phyloP scores from a whole-genome alignment of 768 basidiomycete genomes.

The Podaxis sp. region DNA sequence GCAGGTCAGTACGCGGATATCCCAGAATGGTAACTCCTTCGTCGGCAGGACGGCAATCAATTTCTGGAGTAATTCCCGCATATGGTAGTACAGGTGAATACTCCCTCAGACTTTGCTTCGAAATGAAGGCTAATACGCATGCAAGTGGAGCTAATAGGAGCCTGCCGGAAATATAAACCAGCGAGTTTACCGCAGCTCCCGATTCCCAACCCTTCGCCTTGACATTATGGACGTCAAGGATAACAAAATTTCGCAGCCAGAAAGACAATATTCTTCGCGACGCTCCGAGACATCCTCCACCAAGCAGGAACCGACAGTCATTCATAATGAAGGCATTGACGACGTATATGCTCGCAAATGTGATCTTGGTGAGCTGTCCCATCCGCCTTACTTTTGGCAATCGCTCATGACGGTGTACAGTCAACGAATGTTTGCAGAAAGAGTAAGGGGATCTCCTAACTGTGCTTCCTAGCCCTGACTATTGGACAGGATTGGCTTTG shows the following conservation, averaged over 20 bases:
- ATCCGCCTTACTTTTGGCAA: neutral
- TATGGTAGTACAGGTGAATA: neutral
- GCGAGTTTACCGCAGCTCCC: neutral
- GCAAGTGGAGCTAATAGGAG: constrained; percentile 1
- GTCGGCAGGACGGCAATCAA: neutral
- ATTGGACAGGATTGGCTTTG: constrained; percentile 44
- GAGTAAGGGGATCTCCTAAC: constrained; percentile 31
- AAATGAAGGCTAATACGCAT: neutral
- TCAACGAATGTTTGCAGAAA: constrained; percentile 46
- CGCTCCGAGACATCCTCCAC: neutral
- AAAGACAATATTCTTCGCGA: neutral
- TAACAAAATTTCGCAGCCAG: neutral
- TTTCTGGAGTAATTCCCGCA: neutral
- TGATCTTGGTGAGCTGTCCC: constrained; percentile 1
- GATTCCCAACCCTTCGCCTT: neutral
- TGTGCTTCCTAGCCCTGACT: neutral
- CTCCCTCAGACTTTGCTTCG: neutral
- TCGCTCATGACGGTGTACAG: constrained; percentile 21
- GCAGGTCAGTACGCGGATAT: constrained; percentile 6
- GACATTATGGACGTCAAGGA: neutral
- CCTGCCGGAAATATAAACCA: neutral
- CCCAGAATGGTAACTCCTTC: constrained; percentile 2
- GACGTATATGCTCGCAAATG: constrained; percentile 12
- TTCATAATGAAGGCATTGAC: constrained; percentile 6
- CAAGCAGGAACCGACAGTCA: neutral